Evolutionary conservation across 108 stramenopile genomes (phyloP), one percentile per base, ranked within the genome.

Genomic region (Craspedostauros australis): DNA sequence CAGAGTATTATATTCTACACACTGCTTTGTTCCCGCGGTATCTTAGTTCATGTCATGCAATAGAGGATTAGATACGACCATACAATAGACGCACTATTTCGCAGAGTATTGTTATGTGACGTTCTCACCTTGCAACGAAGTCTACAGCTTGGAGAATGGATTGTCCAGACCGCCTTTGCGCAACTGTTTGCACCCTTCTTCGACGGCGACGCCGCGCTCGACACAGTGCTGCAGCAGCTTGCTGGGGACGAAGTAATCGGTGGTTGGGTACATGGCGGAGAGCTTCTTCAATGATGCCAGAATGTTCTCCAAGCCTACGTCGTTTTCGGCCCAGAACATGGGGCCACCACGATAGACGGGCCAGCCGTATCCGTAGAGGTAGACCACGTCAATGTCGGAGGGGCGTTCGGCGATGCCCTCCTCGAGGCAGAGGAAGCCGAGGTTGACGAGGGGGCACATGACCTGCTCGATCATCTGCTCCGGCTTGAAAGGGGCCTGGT

Each of bases 351-450:
- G 61, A 65, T 78, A 96, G 5, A 73, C 75, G 4, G 98, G 98
- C 76, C 86, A 96, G 16, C 95, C 93, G 63, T 97, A 98, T 22
- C 98, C 98, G 68, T 96, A 85, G 33, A 94, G 59, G 57, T 92
- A 96, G 20, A 96, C 80, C 1, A 97, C 88, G 61, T 98, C 98
- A 64, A 98, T 93, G 51, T 97, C 94, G 26, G 86, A 74, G 0
- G 96, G 95, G 39, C 79, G 66, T 30, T 48, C 55, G 14, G 95
- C 93, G 57, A 97, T 93, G 16, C 88, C 90, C 57, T 97, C 98
- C 59, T 96, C 98, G 42, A 98, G 70, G 38, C 93, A 82, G 57
- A 91, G 90, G 67, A 98, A 98, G 5, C 94, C 98, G 62, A 97
- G 96, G 56, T 98, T 98, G 30, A 96, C 91, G 26, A 97, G 78